Base-by-base conservation (phyloP, 164 flowering plant species). In the Vitis rupestris region DNA sequence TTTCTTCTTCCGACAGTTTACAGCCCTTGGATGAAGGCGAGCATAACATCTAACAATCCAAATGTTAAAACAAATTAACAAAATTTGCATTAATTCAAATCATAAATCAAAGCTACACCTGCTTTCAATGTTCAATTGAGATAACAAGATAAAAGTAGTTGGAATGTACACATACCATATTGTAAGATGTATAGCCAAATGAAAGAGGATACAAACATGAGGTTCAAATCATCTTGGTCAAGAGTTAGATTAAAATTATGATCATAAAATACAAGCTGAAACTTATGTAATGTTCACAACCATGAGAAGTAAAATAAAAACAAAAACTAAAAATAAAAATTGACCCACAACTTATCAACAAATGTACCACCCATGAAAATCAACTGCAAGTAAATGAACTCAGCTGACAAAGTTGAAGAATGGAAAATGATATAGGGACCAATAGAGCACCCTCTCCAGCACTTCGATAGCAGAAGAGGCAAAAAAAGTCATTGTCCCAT, bases 1-100 rank as follows among this genome's bases (percentile, higher is more conserved):
- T 59, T 83, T 83, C 82, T 82, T 86, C 81, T 86, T 86, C 65
- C 90, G 29, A 77, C 89, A 86, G 69, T 86, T 84, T 6, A 81
- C 86, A 59, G 88, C 90, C 52, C 88, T 76, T 1, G 85, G 85
- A 70, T 82, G 90, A 75, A 84, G 77, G 50, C 88, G 88, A 50
- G 90, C 90, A 72, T 86, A 84, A 27, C 88, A 86, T 64, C 89
- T 85, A 47, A 11, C 47, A 63, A 51, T 30, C 14, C 50, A 15
- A 69, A 31, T 15, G 37, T 11, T 15, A 52, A 7, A 27, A 50
- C 1, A 15, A 23, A 9, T 37, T 53, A 49, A 37, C 44, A 37
- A 37, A 37, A 37, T 4, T 6, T 37, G 44, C 44, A 37, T 2
- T 37, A 37, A 37, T 37, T 4, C 44, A 37, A 37, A 37, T 3